Evolutionary conservation across 208 protist genomes (phyloP).

Genomic region (Entamoeba histolytica): DNA sequence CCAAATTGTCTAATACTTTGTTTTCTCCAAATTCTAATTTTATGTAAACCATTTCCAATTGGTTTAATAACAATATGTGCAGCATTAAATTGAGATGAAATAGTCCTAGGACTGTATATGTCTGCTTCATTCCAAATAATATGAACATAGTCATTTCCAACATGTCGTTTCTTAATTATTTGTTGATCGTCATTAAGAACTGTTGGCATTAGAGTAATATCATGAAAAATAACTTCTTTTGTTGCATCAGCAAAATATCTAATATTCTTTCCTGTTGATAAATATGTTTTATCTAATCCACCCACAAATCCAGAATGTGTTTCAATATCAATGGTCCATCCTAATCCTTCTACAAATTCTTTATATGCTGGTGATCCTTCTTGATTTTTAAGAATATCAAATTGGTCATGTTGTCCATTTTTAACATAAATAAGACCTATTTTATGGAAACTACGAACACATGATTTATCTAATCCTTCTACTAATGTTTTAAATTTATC

Average conservation of each 20-base stretch:
- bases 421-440: conserved; percentile 47
- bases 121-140: conserved; percentile 52
- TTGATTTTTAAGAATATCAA: conserved; percentile 39
- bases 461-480: not conserved
- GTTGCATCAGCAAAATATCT: conserved; percentile 34
- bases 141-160: conserved; percentile 57
- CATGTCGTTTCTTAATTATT: conserved; percentile 45
- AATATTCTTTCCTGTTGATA: conserved; percentile 27
- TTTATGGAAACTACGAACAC: conserved; percentile 36
- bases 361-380: conserved; percentile 25
- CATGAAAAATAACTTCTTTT: conserved; percentile 47
- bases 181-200: conserved; percentile 35
- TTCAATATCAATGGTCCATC: conserved; percentile 41
- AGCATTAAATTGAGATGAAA: conserved; percentile 51
- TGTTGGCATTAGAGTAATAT: conserved; percentile 40
- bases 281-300: conserved; percentile 32
- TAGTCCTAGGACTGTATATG: conserved; percentile 44
- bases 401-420: conserved; percentile 41
- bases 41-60: not conserved
- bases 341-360: conserved; percentile 39
- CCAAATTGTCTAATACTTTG: not conserved
- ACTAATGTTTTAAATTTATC: not conserved
- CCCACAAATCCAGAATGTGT: conserved; percentile 41
- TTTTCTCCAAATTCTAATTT: not conserved
- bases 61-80: conserved; percentile 53